Evolutionary conservation across 768 basidiomycete species (phyloP), one percentile per base, ranked within the genome.

Genomic region (Udeniomyces megalosporus): DNA sequence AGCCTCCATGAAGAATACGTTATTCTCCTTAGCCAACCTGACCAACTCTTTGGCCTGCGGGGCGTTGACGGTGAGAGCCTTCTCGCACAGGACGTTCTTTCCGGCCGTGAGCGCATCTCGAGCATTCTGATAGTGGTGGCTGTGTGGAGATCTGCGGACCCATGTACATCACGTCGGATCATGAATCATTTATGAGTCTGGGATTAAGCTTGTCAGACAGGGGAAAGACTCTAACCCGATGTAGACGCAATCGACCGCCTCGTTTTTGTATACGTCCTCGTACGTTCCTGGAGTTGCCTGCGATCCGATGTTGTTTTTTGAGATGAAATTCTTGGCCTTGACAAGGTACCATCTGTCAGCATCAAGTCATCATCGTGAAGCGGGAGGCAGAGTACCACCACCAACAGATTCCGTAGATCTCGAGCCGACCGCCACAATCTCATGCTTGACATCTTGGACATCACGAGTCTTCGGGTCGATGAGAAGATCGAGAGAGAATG

Each of bases 71-170:
- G 89, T 91, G 56, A 86, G 84, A 0, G 88, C 86, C 58, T 93
- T 92, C 74, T 93, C 89, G 73, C 86, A 86, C 28, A 92, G 80
- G 46, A 92, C 82, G 71, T 89, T 81, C 73, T 91, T 93, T 61
- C 82, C 82, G 4, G 84, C 84, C 66, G 80, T 79, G 68, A 92
- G 80, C 8, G 85, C 84, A 60, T 80, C 83, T 67, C 83, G 74
- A 0, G 87, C 81, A 69, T 87, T 86, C 64, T 77, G 76, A 71
- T 88, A 87, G 75, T 93, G 90, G 64, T 79, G 77, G 1, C 86
- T 85, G 71, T 93, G 87, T 3, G 90, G 90, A 2, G 88, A 88
- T 8, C 85, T 86, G 83, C 44, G 17, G 10, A 17, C 10, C 38
- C 8, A 42, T 8, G 17, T 42, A 8, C 38, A n/a, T 17, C 8